Conservation (phyloP, 2,329 filamentous ascomycete genomes). For the Drechslera avenae region DNA sequence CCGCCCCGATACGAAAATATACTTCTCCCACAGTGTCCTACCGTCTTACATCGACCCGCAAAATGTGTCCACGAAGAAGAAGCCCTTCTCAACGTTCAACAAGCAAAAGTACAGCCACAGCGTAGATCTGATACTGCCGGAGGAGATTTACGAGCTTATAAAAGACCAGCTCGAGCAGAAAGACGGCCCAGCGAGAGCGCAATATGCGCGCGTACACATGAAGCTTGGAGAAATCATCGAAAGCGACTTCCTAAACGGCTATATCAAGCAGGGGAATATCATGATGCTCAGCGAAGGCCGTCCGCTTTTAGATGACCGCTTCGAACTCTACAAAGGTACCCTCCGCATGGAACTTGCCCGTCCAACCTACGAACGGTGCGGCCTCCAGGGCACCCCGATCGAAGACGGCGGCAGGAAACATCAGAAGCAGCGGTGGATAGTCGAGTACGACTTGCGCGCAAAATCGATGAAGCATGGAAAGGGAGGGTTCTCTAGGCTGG, state of each 20-base stretch:
- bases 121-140: slow-evolving; percentile 74
- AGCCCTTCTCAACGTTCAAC: slow-evolving; percentile 74
- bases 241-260: slow-evolving; percentile 78
- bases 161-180: slow-evolving; percentile 57
- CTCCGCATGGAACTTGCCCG: slow-evolving; percentile 80
- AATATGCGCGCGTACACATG: slow-evolving; percentile 74
- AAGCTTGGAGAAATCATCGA: slow-evolving; percentile 73
- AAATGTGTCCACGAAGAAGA: slow-evolving; percentile 62
- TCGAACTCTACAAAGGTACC: slow-evolving; percentile 70
- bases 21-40: slow-evolving; percentile 71
- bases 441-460: slow-evolving; percentile 75
- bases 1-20: slow-evolving; percentile 66
- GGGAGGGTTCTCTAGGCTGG: slow-evolving; percentile 77
- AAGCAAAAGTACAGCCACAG: slow-evolving; percentile 71
- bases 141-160: slow-evolving; percentile 63
- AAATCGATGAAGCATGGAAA: slow-evolving; percentile 82
- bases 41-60: slow-evolving; percentile 70
- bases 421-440: slow-evolving; percentile 74
- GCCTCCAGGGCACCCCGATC: slow-evolving; percentile 74
- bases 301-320: slow-evolving; percentile 71
- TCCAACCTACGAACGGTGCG: slow-evolving; percentile 80
- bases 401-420: slow-evolving; percentile 64
- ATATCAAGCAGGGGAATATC: slow-evolving; percentile 81
- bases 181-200: slow-evolving; percentile 38
- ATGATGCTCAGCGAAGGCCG: slow-evolving; percentile 83